These are phyloP conservation scores for Polytrichum formosum DNA, from an alignment of 225 moss, liverwort and hornwort genomes.

Conservation along the genomic window DNA sequence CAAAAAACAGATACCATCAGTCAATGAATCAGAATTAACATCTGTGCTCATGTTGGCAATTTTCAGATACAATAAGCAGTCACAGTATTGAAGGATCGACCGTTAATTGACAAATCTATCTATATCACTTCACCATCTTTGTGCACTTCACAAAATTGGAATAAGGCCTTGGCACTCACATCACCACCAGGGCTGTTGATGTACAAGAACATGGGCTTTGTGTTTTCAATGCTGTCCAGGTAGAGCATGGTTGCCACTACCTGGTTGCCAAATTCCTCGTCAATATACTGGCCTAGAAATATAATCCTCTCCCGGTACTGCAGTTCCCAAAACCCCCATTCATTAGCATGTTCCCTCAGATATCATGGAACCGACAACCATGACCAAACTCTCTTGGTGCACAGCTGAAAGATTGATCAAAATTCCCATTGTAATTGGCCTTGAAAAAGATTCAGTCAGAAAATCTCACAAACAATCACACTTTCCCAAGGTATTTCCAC, in stretches of 20 bases:
- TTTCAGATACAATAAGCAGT: too few relatives aligned
- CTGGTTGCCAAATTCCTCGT: conserved; percentile 99
- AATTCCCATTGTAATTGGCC: neutral
- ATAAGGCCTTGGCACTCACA: conserved; percentile 40
- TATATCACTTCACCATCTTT: too few relatives aligned
- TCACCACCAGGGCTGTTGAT: conserved; percentile 99
- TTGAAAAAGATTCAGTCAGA: too few relatives aligned
- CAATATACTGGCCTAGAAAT: conserved; percentile 95
- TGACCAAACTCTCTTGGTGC: neutral
- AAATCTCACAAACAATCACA: too few relatives aligned
- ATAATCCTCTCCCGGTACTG: conserved; percentile 99
- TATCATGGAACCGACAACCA: neutral
- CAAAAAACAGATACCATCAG: too few relatives aligned
- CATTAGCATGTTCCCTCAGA: neutral
- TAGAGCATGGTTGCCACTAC: conserved; percentile 95
- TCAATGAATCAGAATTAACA: too few relatives aligned
- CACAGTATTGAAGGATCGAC: too few relatives aligned
- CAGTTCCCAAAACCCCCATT: conserved; percentile 14
- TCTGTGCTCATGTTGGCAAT: too few relatives aligned
- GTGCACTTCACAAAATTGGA: too few relatives aligned
- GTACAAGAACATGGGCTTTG: conserved; percentile 87
- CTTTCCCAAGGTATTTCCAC: neutral
- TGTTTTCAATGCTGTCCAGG: conserved; percentile 88
- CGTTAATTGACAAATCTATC: too few relatives aligned
- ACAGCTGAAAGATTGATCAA: neutral